phyloP scores from a whole-genome alignment of 345 rosid genomes.

The Sonneratia alba region DNA sequence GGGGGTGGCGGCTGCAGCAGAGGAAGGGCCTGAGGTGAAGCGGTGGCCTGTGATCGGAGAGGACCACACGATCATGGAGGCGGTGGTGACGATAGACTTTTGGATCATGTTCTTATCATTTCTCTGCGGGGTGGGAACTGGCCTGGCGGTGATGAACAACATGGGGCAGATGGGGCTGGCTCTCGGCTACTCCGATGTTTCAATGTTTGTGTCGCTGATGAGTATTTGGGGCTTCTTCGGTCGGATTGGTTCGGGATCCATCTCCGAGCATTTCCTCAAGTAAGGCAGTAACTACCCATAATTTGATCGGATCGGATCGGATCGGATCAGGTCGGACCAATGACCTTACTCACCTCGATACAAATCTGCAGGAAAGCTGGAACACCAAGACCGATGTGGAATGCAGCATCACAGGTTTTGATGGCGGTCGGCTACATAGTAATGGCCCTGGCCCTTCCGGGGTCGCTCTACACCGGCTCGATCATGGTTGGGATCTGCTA shows the following conservation, averaged over 20 bases:
- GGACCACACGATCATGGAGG: conserved; percentile 73
- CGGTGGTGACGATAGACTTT: conserved; percentile 56
- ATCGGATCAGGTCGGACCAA: no score
- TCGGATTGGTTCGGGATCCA: conserved; percentile 67
- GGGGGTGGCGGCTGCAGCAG: neutral
- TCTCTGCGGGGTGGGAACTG: conserved; percentile 89
- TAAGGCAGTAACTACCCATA: conserved; percentile 15
- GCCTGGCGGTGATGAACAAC: conserved; percentile 83
- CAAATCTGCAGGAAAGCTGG: conserved; percentile 54
- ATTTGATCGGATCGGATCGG: neutral
- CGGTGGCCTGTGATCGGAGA: conserved; percentile 58
- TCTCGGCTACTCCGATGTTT: conserved; percentile 76
- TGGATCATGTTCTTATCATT: conserved; percentile 82
- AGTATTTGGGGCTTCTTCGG: conserved; percentile 97
- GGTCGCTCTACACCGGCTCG: conserved; percentile 78
- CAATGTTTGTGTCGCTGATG: conserved; percentile 70
- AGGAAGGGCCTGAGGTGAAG: conserved; percentile 17
- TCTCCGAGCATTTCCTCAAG: conserved; percentile 72
- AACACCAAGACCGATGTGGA: conserved; percentile 88
- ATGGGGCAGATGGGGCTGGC: conserved; percentile 93
- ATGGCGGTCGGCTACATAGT: conserved; percentile 82
- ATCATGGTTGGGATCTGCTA: conserved; percentile 76
- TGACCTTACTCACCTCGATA: neutral
- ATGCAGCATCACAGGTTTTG: conserved; percentile 77
- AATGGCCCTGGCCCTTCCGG: conserved; percentile 76